Evolutionary conservation across 805 yeast species (phyloP).

Genomic region (Komagataella pseudopastoris): DNA sequence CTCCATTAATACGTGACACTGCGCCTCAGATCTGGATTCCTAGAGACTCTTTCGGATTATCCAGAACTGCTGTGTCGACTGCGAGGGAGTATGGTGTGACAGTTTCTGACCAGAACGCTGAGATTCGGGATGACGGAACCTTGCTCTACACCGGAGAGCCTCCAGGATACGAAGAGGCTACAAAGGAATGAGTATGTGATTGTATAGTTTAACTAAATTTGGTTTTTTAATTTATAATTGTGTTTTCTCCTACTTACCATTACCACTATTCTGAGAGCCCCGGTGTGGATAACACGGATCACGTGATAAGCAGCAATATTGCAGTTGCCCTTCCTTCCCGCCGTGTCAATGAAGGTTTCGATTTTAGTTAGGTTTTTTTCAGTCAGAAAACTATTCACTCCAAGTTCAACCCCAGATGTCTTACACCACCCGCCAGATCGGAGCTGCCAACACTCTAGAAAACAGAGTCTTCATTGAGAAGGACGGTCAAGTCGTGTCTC

Average conservation of each 20-base stretch:
- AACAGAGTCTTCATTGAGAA: conserved; percentile 84
- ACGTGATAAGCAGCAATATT: not conserved
- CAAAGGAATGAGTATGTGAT: conserved; percentile 10
- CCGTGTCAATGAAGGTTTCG: not conserved
- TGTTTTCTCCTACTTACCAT: not conserved
- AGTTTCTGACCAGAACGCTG: conserved; percentile 45
- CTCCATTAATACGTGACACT: conserved; percentile 42
- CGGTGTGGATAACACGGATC: not conserved
- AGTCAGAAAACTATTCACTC: not conserved
- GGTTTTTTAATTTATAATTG: not conserved
- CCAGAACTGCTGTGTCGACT: conserved; percentile 40
- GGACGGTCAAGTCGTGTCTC: conserved; percentile 88
- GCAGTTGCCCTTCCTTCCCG: not conserved
- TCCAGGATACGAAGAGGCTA: conserved; percentile 48
- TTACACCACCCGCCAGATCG: conserved; percentile 85
- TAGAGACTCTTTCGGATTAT: conserved; percentile 53
- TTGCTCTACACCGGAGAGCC: conserved; percentile 48
- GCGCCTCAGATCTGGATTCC: conserved; percentile 64
- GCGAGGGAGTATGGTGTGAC: conserved; percentile 37
- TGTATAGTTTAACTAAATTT: not conserved
- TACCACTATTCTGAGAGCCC: not conserved
- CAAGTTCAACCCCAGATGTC: conserved; percentile 31
- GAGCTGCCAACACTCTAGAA: conserved; percentile 91
- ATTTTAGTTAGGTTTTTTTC: not conserved
- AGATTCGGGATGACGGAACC: conserved; percentile 42